Conservation (phyloP, 2,329 filamentous ascomycete species). For the Penicillium sp. region DNA sequence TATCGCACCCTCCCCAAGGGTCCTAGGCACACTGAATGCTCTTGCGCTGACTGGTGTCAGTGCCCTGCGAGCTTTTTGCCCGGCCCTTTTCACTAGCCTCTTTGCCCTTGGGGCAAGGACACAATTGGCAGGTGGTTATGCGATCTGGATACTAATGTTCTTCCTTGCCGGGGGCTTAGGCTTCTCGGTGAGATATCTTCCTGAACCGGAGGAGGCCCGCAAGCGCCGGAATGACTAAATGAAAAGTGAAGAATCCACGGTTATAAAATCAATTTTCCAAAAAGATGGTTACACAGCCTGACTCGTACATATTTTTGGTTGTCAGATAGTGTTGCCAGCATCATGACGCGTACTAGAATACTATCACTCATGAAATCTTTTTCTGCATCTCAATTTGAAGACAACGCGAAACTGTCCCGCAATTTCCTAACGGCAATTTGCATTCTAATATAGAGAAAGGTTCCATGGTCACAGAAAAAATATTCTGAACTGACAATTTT, state of each 20-base stretch:
- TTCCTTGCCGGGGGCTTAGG: slow-evolving; percentile 41
- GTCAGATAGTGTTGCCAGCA: too few relatives aligned
- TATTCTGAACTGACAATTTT: too few relatives aligned
- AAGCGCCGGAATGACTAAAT: background rate
- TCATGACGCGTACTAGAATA: too few relatives aligned
- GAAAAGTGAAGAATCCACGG: background rate
- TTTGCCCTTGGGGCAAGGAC: slow-evolving; percentile 69
- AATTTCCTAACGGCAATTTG: too few relatives aligned
- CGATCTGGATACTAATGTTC: slow-evolving; percentile 58
- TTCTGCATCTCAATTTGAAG: too few relatives aligned
- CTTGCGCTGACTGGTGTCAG: slow-evolving; percentile 66
- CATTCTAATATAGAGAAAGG: too few relatives aligned
- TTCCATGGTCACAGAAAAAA: too few relatives aligned
- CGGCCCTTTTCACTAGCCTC: slow-evolving; percentile 67
- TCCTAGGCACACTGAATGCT: slow-evolving; percentile 73
- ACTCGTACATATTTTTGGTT: too few relatives aligned
- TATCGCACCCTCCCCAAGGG: slow-evolving; percentile 65
- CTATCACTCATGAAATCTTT: too few relatives aligned
- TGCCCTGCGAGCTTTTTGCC: slow-evolving; percentile 67
- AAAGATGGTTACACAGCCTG: too few relatives aligned
- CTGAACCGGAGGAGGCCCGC: slow-evolving; percentile 12
- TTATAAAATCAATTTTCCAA: too few relatives aligned
- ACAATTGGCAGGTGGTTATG: slow-evolving; percentile 66
- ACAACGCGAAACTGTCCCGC: too few relatives aligned
- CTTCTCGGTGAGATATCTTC: slow-evolving; percentile 27